Conservation (phyloP, 345 rosid genomes). For the Hypericum androsaemum region DNA sequence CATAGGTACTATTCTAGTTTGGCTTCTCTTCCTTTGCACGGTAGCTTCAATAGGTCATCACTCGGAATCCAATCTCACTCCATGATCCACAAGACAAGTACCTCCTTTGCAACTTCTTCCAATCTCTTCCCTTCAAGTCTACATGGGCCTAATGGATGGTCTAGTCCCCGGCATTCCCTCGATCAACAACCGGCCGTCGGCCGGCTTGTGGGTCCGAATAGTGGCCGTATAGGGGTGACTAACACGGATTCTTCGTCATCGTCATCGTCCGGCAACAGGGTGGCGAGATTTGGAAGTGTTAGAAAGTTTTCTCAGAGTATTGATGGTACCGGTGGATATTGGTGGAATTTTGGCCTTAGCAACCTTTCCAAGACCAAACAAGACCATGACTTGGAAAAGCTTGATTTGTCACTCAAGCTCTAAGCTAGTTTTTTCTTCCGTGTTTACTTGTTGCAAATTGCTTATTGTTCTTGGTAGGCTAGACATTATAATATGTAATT, state of each 20-base stretch:
- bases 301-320: slow-evolving; percentile 26
- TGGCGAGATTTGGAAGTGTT: slow-evolving; percentile 27
- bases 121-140: slow-evolving; percentile 12
- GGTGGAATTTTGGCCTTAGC: slow-evolving; percentile 31
- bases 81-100: slow-evolving; percentile 43
- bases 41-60: slow-evolving; percentile 37
- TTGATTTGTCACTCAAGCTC: slow-evolving; percentile 93
- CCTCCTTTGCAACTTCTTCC: slow-evolving; percentile 1
- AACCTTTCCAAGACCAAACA: slow-evolving; percentile 36
- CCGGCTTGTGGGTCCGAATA: slow-evolving; percentile 16
- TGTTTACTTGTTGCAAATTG: not conserved
- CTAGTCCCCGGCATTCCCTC: slow-evolving; percentile 28
- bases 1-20: slow-evolving; percentile 39
- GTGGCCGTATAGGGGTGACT: not conserved
- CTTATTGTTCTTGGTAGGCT: not conserved
- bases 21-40: slow-evolving; percentile 72
- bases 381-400: slow-evolving; percentile 49
- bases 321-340: slow-evolving; percentile 25
- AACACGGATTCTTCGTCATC: too few species aligned
- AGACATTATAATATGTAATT: not conserved
- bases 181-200: slow-evolving; percentile 41
- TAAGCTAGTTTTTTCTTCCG: slow-evolving; percentile 15
- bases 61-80: slow-evolving; percentile 69
- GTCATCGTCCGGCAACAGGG: slow-evolving; percentile 20
- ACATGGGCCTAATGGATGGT: slow-evolving; percentile 24